Percentiles rank a stretch among this genome's conserved stretches.
phyloP scores from a whole-genome alignment of 306 rosid genomes.

The Castanea crenata region DNA sequence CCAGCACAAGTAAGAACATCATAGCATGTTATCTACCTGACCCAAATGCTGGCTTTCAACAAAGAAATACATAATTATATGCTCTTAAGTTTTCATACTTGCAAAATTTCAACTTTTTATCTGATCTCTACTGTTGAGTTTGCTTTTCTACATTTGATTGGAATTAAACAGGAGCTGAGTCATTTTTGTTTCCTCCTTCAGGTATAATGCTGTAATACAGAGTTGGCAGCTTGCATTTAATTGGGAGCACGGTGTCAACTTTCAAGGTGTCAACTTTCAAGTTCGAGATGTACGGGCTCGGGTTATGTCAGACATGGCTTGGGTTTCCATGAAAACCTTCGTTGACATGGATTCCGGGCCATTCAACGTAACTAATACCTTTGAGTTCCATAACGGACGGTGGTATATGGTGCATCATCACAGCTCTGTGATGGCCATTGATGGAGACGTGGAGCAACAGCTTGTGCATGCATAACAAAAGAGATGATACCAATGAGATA shows the following conservation, averaged over 20 bases:
- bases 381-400: conserved; percentile 71
- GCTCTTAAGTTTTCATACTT: neutral
- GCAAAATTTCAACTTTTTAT: neutral
- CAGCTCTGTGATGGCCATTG: conserved; percentile 66
- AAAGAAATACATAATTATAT: neutral
- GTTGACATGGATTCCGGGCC: conserved; percentile 81
- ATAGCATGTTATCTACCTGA: neutral
- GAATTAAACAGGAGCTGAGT: neutral
- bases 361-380: conserved; percentile 75
- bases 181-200: conserved; percentile 32
- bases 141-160: neutral
- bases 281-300: conserved; percentile 86
- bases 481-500: conserved; percentile 32
- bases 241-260: conserved; percentile 90
- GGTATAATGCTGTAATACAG: conserved; percentile 75
- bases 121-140: neutral
- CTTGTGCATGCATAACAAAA: conserved; percentile 59
- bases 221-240: conserved; percentile 85
- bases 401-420: conserved; percentile 99
- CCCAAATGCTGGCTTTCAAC: neutral
- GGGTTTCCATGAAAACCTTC: conserved; percentile 90
- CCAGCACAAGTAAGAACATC: neutral
- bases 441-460: conserved; percentile 64
- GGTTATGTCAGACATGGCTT: conserved; percentile 84
- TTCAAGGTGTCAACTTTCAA: conserved; percentile 80